These are phyloP conservation scores for Cyclostephanos invisitatus DNA, from an alignment of 108 stramenopile species.

Conservation along the genomic window DNA sequence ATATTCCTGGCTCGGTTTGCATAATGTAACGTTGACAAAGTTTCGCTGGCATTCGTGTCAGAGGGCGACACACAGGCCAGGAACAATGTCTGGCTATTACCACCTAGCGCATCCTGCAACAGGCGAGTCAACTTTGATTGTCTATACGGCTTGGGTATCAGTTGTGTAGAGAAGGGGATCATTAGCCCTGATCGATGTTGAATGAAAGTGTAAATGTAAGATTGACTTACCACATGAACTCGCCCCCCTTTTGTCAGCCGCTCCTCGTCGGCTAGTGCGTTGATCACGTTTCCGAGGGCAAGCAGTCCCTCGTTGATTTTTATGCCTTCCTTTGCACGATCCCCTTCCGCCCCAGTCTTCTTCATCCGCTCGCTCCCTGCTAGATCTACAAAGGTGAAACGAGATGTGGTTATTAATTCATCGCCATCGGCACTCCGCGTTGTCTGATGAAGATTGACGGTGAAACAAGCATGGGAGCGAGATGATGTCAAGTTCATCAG, in stretches of 20 bases:
- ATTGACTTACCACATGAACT: slow-evolving; percentile 53
- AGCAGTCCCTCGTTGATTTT: slow-evolving; percentile 96
- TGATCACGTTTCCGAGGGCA: slow-evolving; percentile 97
- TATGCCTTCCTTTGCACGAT: slow-evolving; percentile 88
- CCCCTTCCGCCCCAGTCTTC: slow-evolving; percentile 91
- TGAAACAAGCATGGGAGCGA: slow-evolving; percentile 83
- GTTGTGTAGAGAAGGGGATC: not conserved
- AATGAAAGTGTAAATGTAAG: not conserved
- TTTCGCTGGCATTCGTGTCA: slow-evolving; percentile 91
- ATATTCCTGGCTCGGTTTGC: slow-evolving; percentile 97
- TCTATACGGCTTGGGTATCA: slow-evolving; percentile 56
- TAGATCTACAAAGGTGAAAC: slow-evolving; percentile 89
- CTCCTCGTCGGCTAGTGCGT: slow-evolving; percentile 93
- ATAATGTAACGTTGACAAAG: slow-evolving; percentile 92
- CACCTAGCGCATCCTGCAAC: slow-evolving; percentile 94
- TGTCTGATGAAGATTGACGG: slow-evolving; percentile 62
- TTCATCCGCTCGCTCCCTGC: slow-evolving; percentile 95
- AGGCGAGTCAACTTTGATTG: slow-evolving; percentile 96
- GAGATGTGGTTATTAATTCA: slow-evolving; percentile 69
- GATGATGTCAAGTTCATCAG: slow-evolving; percentile 89
- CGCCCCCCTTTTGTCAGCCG: slow-evolving; percentile 64
- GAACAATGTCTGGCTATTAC: slow-evolving; percentile 93
- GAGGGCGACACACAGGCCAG: slow-evolving; percentile 94
- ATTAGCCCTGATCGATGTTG: not conserved
- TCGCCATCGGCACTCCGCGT: slow-evolving; percentile 53